These are phyloP conservation scores for Podospora sp. DNA, from an alignment of 495 filamentous ascomycete genomes.

Conservation along the genomic window DNA sequence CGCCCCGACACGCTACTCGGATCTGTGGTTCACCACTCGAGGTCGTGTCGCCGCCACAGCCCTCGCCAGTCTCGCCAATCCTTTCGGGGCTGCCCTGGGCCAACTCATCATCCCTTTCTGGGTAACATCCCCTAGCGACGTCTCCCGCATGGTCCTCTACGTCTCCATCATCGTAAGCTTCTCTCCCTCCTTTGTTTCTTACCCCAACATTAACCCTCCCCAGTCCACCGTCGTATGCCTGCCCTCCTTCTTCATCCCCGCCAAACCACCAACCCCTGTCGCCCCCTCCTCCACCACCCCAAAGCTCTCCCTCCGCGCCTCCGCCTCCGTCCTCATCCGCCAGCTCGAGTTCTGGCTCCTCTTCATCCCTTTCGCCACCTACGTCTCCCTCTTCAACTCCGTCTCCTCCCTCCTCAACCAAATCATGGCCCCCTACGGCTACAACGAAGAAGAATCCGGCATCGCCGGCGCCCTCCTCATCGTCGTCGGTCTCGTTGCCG, in stretches of 20 bases:
- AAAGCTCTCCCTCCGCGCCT: constrained; percentile 54
- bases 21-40: constrained; percentile 87
- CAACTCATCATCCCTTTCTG: constrained; percentile 83
- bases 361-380: constrained; percentile 74
- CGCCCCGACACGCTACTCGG: constrained; percentile 87
- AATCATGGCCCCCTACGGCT: constrained; percentile 81
- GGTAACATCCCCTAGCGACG: constrained; percentile 59
- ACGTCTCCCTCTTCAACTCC: constrained; percentile 92
- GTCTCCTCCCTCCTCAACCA: constrained; percentile 88
- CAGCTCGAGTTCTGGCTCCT: constrained; percentile 75
- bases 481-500: constrained; percentile 75
- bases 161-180: constrained; percentile 76
- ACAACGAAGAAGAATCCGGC: constrained; percentile 78
- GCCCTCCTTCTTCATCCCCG: constrained; percentile 85
- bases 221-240: constrained; percentile 71
- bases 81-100: constrained; percentile 83
- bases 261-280: constrained; percentile 73
- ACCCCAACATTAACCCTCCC: constrained; percentile 16
- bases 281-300: constrained; percentile 47
- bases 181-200: constrained; percentile 17
- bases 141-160: constrained; percentile 84
- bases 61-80: constrained; percentile 80
- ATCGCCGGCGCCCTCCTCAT: constrained; percentile 92
- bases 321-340: constrained; percentile 50
- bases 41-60: constrained; percentile 90